Evolutionary conservation across 805 yeast genomes (phyloP).

Genomic region (Teunomyces funiuensis): DNA sequence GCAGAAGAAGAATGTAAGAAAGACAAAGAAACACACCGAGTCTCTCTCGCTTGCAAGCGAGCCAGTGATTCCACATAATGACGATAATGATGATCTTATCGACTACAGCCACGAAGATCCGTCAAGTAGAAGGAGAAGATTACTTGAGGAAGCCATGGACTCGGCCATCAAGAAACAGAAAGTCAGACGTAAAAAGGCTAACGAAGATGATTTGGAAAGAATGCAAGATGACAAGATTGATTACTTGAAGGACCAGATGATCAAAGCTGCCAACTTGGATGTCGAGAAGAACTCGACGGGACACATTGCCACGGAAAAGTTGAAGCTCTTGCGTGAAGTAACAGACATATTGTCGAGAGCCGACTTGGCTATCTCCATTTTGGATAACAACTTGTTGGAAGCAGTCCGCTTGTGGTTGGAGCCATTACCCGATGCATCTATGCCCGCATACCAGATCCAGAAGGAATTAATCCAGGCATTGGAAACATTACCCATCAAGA

Average conservation of each 20-base stretch:
- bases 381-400: slow-evolving; percentile 90
- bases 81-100: slow-evolving; percentile 9
- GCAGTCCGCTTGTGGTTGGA: slow-evolving; percentile 96
- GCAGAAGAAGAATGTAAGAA: slow-evolving; percentile 30
- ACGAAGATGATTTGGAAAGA: slow-evolving; percentile 91
- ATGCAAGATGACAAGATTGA: slow-evolving; percentile 92
- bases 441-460: slow-evolving; percentile 97
- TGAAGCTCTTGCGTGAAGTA: slow-evolving; percentile 78
- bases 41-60: slow-evolving; percentile 6
- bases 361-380: slow-evolving; percentile 83
- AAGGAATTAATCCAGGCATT: slow-evolving; percentile 78
- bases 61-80: slow-evolving; percentile 7
- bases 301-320: slow-evolving; percentile 71
- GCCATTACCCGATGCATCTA: slow-evolving; percentile 95
- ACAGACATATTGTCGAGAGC: slow-evolving; percentile 73
- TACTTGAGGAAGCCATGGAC: slow-evolving; percentile 79
- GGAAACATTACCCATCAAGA: slow-evolving; percentile 82
- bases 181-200: slow-evolving; percentile 63
- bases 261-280: slow-evolving; percentile 78
- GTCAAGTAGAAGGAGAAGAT: slow-evolving; percentile 56
- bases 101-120: slow-evolving; percentile 36
- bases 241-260: slow-evolving; percentile 83
- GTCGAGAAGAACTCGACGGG: slow-evolving; percentile 60
- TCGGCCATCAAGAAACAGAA: slow-evolving; percentile 67
- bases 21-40: slow-evolving; percentile 12